Conservation (phyloP, 371 early-diverging fungal species). For the Haplosporangium sp. region DNA sequence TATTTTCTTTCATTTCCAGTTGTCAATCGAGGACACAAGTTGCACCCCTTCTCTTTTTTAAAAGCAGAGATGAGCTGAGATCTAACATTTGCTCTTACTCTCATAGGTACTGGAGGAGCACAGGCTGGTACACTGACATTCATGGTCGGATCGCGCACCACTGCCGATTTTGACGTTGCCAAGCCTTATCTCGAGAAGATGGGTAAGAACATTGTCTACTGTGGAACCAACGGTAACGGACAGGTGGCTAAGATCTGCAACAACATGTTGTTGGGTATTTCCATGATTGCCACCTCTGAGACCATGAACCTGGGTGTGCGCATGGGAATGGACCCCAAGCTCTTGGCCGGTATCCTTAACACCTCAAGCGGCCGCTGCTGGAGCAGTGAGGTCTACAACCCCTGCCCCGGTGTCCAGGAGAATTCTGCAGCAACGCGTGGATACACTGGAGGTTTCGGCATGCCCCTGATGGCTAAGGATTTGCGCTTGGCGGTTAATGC, state of each 20-base stretch:
- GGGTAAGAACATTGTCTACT: slow-evolving; percentile 95
- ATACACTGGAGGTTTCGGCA: slow-evolving; percentile 94
- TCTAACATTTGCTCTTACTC: not conserved
- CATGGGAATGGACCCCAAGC: slow-evolving; percentile 90
- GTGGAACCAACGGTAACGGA: slow-evolving; percentile 90
- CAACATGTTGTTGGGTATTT: slow-evolving; percentile 94
- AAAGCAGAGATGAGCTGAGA: too few species aligned
- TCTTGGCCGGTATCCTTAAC: slow-evolving; percentile 89
- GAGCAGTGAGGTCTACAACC: slow-evolving; percentile 94
- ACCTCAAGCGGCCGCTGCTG: slow-evolving; percentile 91
- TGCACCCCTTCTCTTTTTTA: not conserved
- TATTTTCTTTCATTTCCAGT: not conserved
- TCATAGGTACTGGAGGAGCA: slow-evolving; percentile 86
- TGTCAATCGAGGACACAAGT: not conserved
- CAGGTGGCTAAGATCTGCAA: slow-evolving; percentile 97
- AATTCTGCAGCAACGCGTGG: slow-evolving; percentile 86
- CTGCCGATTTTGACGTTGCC: slow-evolving; percentile 70
- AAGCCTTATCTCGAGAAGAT: slow-evolving; percentile 79
- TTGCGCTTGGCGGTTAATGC: slow-evolving; percentile 90
- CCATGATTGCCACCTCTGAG: slow-evolving; percentile 95
- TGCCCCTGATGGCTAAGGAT: slow-evolving; percentile 94
- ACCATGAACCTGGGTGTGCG: slow-evolving; percentile 90
- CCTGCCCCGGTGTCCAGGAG: slow-evolving; percentile 86
- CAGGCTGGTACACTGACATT: slow-evolving; percentile 94
- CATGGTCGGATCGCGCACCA: slow-evolving; percentile 90